phyloP scores from a whole-genome alignment of 805 yeast genomes.

The Jamesozyma spencerorum region DNA sequence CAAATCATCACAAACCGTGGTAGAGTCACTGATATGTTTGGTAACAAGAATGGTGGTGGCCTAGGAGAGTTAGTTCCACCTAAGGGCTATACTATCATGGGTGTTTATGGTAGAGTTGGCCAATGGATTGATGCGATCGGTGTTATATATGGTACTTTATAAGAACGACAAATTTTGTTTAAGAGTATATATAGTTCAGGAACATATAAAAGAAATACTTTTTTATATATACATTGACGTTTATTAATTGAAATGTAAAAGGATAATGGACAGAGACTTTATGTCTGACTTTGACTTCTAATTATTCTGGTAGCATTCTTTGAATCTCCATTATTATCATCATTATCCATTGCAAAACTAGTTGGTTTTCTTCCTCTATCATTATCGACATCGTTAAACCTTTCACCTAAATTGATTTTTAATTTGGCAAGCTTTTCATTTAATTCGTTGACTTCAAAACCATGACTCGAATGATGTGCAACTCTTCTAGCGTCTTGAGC shows the following conservation, averaged over 20 bases:
- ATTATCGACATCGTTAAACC: neutral
- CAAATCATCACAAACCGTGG: constrained; percentile 58
- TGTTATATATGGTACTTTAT: constrained; percentile 39
- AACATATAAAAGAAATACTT: neutral
- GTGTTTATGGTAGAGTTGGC: constrained; percentile 61
- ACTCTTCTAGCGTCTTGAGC: neutral
- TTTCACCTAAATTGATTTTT: constrained; percentile 4
- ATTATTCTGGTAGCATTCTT: constrained; percentile 4
- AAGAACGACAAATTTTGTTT: neutral
- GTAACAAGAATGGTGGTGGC: constrained; percentile 63
- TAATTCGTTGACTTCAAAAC: constrained; percentile 23
- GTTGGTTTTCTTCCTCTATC: neutral
- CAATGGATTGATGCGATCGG: constrained; percentile 73
- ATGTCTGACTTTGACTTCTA: constrained; percentile 15
- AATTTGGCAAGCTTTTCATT: constrained; percentile 27
- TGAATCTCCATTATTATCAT: neutral
- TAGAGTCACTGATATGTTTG: constrained; percentile 47
- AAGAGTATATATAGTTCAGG: neutral
- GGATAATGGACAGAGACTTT: too few relatives aligned
- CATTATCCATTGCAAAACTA: neutral
- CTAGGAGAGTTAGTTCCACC: constrained; percentile 56
- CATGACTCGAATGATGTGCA: neutral
- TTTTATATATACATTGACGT: neutral
- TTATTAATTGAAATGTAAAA: neutral
- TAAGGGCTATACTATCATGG: constrained; percentile 48